A percentile compares a stretch with the other conserved stretches of the same genome.
phyloP scores from a whole-genome alignment of 1,284 basidiomycete species.

The Grifola frondosa region DNA sequence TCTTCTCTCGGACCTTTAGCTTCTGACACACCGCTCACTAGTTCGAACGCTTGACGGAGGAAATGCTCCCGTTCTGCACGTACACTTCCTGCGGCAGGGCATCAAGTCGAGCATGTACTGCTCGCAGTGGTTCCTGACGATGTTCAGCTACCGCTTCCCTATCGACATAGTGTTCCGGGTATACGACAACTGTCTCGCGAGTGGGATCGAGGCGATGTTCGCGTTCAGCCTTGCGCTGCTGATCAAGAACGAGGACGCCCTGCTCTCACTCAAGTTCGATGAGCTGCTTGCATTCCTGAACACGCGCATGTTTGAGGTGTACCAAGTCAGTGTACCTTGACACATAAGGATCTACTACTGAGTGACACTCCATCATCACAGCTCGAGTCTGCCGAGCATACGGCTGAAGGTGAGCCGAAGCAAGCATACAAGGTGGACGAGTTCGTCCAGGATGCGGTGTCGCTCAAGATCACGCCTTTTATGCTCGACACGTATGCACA shows the following conservation, averaged over 20 bases:
- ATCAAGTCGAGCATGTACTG: constrained; percentile 97
- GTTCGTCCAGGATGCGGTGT: constrained; percentile 84
- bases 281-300: constrained; percentile 84
- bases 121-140: constrained; percentile 96
- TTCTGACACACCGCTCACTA: constrained; percentile 31
- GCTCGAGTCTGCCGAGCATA: constrained; percentile 26
- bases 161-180: constrained; percentile 93
- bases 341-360: no score
- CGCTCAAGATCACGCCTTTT: constrained; percentile 84
- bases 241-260: constrained; percentile 81
- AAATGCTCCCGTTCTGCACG: constrained; percentile 84
- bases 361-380: no score
- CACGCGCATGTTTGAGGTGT: constrained; percentile 78
- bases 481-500: constrained; percentile 87
- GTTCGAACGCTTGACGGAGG: constrained; percentile 95
- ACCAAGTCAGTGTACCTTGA: constrained; percentile 55
- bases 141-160: constrained; percentile 97
- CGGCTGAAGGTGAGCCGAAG: constrained; percentile 29
- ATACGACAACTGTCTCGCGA: constrained; percentile 93
- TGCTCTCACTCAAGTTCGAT: constrained; percentile 85
- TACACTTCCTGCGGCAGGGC: constrained; percentile 91
- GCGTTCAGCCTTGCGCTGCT: constrained; percentile 90
- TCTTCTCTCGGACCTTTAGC: no score
- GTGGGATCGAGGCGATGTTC: constrained; percentile 96
- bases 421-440: constrained; percentile 67